phyloP scores from a whole-genome alignment of 192 early-diverging fungal genomes.

The Linnemannia hyalina region DNA sequence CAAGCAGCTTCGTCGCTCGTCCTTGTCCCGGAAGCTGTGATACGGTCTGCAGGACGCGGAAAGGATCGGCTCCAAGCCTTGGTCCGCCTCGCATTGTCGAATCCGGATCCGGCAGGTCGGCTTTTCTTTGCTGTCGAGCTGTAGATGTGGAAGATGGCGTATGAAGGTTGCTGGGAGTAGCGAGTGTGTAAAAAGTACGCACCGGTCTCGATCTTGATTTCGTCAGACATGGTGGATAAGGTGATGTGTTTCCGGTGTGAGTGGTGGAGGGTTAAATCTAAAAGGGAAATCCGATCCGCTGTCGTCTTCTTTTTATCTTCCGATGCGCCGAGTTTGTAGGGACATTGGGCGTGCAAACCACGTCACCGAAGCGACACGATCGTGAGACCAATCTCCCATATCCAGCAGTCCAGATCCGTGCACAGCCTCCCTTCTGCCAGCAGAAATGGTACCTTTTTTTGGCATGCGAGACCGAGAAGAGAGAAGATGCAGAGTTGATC shows the following conservation, averaged over 20 bases:
- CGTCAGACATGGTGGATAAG: constrained; percentile 16
- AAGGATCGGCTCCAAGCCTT: not conserved
- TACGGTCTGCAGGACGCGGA: not conserved
- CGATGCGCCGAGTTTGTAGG: not conserved
- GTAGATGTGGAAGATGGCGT: not conserved
- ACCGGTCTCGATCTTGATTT: constrained; percentile 32
- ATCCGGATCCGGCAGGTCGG: not conserved
- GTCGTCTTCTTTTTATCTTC: not conserved
- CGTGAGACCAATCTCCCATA: too few relatives aligned
- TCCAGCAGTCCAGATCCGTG: not conserved
- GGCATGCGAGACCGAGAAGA: not conserved
- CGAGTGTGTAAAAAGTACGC: not conserved
- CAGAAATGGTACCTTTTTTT: not conserved
- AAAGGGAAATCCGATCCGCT: constrained; percentile 7
- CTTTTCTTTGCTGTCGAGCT: not conserved
- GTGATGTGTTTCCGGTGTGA: constrained; percentile 14
- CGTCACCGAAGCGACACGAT: too few relatives aligned
- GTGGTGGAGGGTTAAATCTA: not conserved
- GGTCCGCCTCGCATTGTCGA: not conserved
- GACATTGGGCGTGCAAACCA: too few relatives aligned
- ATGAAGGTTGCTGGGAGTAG: not conserved
- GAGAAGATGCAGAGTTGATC: not conserved
- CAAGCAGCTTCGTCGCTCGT: not conserved
- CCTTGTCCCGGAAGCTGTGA: not conserved
- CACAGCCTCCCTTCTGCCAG: not conserved